These are phyloP conservation scores for Gossypium gossypioides DNA, from an alignment of 441 rosid genomes.

Conservation along the genomic window DNA sequence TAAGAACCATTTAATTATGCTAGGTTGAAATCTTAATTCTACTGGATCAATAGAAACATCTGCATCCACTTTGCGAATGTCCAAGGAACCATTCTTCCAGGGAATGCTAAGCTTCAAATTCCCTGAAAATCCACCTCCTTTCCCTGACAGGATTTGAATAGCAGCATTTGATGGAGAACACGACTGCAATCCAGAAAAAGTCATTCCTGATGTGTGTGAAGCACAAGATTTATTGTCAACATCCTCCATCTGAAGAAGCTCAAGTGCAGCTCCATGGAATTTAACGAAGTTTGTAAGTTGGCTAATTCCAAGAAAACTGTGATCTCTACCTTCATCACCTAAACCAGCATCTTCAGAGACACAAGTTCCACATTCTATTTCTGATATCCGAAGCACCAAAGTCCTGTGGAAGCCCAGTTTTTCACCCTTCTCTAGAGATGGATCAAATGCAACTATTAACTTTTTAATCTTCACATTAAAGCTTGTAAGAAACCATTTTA, in stretches of 20 bases:
- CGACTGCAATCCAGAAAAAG: slow-evolving; percentile 21
- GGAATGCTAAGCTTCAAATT: slow-evolving; percentile 80
- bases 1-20: slow-evolving; percentile 63
- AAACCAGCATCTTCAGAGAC: slow-evolving; percentile 48
- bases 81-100: slow-evolving; percentile 89
- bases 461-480: slow-evolving; percentile 67
- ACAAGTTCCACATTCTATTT: slow-evolving; percentile 69
- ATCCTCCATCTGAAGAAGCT: slow-evolving; percentile 59
- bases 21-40: slow-evolving; percentile 64
- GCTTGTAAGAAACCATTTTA: slow-evolving; percentile 82
- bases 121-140: slow-evolving; percentile 79
- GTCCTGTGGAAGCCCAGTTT: slow-evolving; percentile 30
- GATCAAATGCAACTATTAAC: slow-evolving; percentile 78
- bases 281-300: slow-evolving; percentile 59
- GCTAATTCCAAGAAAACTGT: slow-evolving; percentile 64
- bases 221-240: slow-evolving; percentile 26
- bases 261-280: slow-evolving; percentile 74
- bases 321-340: slow-evolving; percentile 27
- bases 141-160: slow-evolving; percentile 52
- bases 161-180: slow-evolving; percentile 27
- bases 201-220: slow-evolving; percentile 22
- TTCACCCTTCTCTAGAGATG: slow-evolving; percentile 31
- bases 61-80: slow-evolving; percentile 79
- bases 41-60: slow-evolving; percentile 70
- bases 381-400: slow-evolving; percentile 66